Evolutionary conservation across 2,329 filamentous ascomycete genomes (phyloP).

Genomic region (Neurospora sp.): DNA sequence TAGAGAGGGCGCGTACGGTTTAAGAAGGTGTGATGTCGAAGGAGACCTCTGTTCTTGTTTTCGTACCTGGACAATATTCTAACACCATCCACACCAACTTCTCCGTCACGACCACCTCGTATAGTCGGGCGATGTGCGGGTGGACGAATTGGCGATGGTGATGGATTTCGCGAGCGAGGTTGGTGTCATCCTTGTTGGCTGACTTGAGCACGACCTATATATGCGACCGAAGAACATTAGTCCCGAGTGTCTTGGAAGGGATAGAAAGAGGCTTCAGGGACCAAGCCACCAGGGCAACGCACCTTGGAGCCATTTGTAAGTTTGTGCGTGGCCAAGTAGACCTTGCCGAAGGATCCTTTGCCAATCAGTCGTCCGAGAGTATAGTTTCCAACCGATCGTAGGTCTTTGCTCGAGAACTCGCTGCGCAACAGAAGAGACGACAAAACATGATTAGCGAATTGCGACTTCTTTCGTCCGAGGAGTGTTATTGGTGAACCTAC

Average conservation of each 20-base stretch:
- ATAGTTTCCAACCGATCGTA: slow-evolving; percentile 92
- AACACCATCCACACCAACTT: slow-evolving; percentile 89
- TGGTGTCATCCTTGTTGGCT: slow-evolving; percentile 89
- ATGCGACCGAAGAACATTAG: background rate
- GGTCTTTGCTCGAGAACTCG: slow-evolving; percentile 87
- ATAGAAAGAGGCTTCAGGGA: background rate
- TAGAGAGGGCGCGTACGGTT: slow-evolving; percentile 4
- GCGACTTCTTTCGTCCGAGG: background rate
- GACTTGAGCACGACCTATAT: slow-evolving; percentile 91
- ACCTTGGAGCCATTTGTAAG: slow-evolving; percentile 98
- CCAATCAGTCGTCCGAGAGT: slow-evolving; percentile 83
- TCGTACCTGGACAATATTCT: slow-evolving; percentile 84
- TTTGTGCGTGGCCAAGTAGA: slow-evolving; percentile 92
- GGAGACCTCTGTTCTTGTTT: background rate
- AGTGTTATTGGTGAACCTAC: slow-evolving; percentile 41
- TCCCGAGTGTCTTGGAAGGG: background rate
- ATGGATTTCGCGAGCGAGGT: slow-evolving; percentile 94
- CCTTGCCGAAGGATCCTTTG: slow-evolving; percentile 96
- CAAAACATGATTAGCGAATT: slow-evolving; percentile 7
- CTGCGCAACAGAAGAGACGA: slow-evolving; percentile 32
- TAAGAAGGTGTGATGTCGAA: slow-evolving; percentile 1
- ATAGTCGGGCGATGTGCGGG: slow-evolving; percentile 89
- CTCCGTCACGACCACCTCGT: slow-evolving; percentile 98
- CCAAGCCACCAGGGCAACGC: slow-evolving; percentile 15
- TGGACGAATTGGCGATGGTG: slow-evolving; percentile 97